Evolutionary conservation across 148 eudicot genomes (phyloP), one percentile per base, ranked within the genome.

Genomic region (Rhododendron griersonianum): DNA sequence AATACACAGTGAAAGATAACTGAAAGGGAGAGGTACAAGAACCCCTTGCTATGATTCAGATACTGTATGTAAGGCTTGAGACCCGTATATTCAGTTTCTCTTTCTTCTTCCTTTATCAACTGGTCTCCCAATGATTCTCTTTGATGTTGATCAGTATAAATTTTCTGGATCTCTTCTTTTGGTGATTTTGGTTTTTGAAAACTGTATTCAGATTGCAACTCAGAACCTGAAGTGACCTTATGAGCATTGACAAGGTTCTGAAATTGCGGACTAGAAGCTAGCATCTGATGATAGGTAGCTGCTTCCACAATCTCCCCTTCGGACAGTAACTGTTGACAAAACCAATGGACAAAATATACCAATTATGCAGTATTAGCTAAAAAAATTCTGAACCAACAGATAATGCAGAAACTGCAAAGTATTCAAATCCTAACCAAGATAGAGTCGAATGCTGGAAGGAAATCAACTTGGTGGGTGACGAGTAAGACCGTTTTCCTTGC

Each of bases 401-500:
- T 3, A 69, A 45, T 83, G n/a, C 37, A 83, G 39, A n/a, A 39
- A 78, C 3, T n/a, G 15, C 0, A 13, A 37, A 23, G 14, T 10
- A 59, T 35, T 79, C 18, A 50, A 69, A 41, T 39, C 83, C 93
- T 85, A 37, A 94, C 96, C 93, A 92, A 83, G 76, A 93, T 78
- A 48, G 81, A 50, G 81, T 94, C 91, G 88, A 93, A 89, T 81
- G 89, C 89, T 67, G 93, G 95, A 81, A 93, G 91, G 78, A 94
- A 94, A 83, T 93, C 96, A 1, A 94, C 94, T 92, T 92, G 95
- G 81, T 94, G 95, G 14, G 96, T 94, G 81, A 94, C 96, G 15
- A 94, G 89, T 44, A 94, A 75, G 23, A 94, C 94, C 2, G 94
- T 92, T 84, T 92, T 94, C 78, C 85, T 89, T 61, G 80, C 55